Evolutionary conservation across 2,329 filamentous ascomycete species (phyloP).

Genomic region (Colletotrichum sp.): DNA sequence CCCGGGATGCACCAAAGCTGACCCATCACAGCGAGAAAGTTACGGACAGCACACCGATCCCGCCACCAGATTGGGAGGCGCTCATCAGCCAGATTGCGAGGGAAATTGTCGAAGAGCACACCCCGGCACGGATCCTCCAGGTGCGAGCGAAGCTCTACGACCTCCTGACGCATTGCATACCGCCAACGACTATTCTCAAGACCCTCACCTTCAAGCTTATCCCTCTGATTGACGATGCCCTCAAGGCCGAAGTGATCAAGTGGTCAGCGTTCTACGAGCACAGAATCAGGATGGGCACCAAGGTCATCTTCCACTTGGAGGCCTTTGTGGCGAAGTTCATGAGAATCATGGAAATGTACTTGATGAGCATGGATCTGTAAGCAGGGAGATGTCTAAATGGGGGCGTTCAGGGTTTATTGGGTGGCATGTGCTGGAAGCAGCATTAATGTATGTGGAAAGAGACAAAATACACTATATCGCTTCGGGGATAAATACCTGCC

Average conservation of each 20-base stretch:
- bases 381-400: conserved; percentile 11
- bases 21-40: conserved; percentile 77
- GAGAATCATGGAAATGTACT: conserved; percentile 89
- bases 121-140: conserved; percentile 85
- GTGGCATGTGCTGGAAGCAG: neutral
- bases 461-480: neutral
- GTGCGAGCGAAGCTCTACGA: conserved; percentile 97
- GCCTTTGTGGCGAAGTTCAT: conserved; percentile 99
- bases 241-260: conserved; percentile 91
- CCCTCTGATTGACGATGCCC: conserved; percentile 81
- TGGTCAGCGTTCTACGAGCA: conserved; percentile 99
- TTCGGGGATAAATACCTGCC: neutral
- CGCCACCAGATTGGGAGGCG: conserved; percentile 96
- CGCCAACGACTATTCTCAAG: conserved; percentile 91
- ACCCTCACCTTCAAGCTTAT: conserved; percentile 94
- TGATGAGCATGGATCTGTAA: conserved; percentile 83
- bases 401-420: conserved; percentile 26
- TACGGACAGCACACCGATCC: conserved; percentile 85
- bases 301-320: conserved; percentile 97
- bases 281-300: conserved; percentile 86
- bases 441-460: neutral
- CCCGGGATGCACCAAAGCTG: conserved; percentile 25
- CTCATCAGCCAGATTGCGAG: conserved; percentile 88
- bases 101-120: conserved; percentile 92
- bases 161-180: conserved; percentile 95